Conservation (phyloP, 805 yeast genomes). For the Candida hungchunana region DNA sequence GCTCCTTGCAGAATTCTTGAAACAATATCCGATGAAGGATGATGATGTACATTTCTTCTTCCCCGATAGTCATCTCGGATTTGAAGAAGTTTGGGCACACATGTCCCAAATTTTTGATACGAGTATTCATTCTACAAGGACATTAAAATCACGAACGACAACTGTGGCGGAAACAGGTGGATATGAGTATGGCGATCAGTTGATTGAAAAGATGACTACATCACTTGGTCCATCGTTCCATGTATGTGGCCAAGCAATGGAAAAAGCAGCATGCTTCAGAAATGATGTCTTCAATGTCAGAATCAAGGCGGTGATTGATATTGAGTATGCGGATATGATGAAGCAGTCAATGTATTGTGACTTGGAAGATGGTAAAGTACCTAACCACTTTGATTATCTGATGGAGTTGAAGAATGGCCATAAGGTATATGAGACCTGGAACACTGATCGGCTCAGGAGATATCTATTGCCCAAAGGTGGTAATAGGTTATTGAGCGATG, state of each 20-base stretch:
- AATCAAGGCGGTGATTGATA: slow-evolving; percentile 35
- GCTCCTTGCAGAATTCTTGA: slow-evolving; percentile 31
- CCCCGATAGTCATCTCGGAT: slow-evolving; percentile 41
- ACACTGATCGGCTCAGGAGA: neutral
- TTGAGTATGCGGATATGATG: slow-evolving; percentile 21
- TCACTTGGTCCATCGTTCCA: slow-evolving; percentile 10
- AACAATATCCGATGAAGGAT: slow-evolving; percentile 34
- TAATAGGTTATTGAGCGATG: slow-evolving; percentile 31
- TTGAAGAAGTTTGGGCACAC: slow-evolving; percentile 49
- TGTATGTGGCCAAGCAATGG: slow-evolving; percentile 15
- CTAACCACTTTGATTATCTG: slow-evolving; percentile 24
- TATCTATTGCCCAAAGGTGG: slow-evolving; percentile 32
- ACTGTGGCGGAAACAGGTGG: slow-evolving; percentile 9
- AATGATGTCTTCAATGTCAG: slow-evolving; percentile 21
- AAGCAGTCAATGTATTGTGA: slow-evolving; percentile 5
- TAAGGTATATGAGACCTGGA: slow-evolving; percentile 22
- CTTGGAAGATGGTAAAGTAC: slow-evolving; percentile 6
- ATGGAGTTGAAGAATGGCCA: slow-evolving; percentile 18
- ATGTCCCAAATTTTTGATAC: slow-evolving; percentile 26
- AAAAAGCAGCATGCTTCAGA: neutral
- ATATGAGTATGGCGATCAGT: slow-evolving; percentile 3
- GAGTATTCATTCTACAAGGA: slow-evolving; percentile 30
- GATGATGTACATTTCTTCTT: slow-evolving; percentile 37
- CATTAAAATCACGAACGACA: slow-evolving; percentile 21
- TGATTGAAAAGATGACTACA: neutral